Evolutionary conservation across 2,329 filamentous ascomycete species (phyloP).

Genomic region (Aspergillus latus): DNA sequence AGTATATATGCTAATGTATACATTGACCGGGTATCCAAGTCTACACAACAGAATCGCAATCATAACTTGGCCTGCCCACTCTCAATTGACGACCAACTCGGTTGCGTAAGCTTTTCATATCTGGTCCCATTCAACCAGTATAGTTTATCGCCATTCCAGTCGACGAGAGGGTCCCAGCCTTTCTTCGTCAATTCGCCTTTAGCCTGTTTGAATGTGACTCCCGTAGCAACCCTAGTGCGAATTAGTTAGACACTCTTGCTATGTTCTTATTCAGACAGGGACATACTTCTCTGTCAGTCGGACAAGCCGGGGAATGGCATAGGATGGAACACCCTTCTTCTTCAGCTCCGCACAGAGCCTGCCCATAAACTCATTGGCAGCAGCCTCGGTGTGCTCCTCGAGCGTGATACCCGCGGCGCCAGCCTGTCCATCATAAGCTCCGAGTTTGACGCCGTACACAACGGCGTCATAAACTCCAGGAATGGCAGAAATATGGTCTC

Average conservation of each 20-base stretch:
- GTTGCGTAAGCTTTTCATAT: slow-evolving; percentile 41
- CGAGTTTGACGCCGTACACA: slow-evolving; percentile 47
- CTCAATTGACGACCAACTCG: slow-evolving; percentile 45
- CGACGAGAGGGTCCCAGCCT: slow-evolving; percentile 39
- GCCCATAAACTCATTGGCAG: slow-evolving; percentile 39
- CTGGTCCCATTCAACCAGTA: slow-evolving; percentile 47
- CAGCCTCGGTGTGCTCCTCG: slow-evolving; percentile 28
- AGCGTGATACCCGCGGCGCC: slow-evolving; percentile 50
- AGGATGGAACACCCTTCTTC: slow-evolving; percentile 48
- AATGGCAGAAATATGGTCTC: slow-evolving; percentile 46
- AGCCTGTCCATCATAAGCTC: slow-evolving; percentile 50
- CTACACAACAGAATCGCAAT: slow-evolving; percentile 7
- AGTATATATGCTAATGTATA: neutral
- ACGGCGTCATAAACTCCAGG: slow-evolving; percentile 45
- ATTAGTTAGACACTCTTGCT: neutral
- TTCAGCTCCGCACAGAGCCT: slow-evolving; percentile 41
- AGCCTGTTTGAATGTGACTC: slow-evolving; percentile 53
- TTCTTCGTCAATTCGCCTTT: slow-evolving; percentile 47
- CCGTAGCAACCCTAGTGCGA: slow-evolving; percentile 41
- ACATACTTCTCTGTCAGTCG: slow-evolving; percentile 48
- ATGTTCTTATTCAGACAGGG: too few relatives aligned
- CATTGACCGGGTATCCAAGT: neutral
- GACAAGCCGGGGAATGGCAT: slow-evolving; percentile 50
- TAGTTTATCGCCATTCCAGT: slow-evolving; percentile 38
- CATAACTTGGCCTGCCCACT: slow-evolving; percentile 46